A percentile compares a stretch with the other conserved stretches of the same genome.
phyloP scores from a whole-genome alignment of 2,329 filamentous ascomycete species.

The Didymella lethalis region DNA sequence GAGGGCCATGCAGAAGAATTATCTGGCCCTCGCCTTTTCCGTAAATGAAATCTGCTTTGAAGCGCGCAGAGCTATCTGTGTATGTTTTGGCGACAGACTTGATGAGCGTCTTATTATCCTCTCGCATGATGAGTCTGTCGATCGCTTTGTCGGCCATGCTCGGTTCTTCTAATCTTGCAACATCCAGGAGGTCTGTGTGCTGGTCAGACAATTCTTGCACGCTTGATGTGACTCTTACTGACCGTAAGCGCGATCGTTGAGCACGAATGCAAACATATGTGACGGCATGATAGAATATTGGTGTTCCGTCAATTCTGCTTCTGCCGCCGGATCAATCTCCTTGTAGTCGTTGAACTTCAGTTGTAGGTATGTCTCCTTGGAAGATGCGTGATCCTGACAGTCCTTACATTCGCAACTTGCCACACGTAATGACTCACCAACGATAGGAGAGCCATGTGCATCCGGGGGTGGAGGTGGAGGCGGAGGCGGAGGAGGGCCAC shows the following conservation, averaged over 20 bases:
- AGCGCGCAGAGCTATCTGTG: neutral
- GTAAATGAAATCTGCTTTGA: slow-evolving; percentile 53
- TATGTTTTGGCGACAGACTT: slow-evolving; percentile 6
- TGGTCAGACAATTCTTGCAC: neutral
- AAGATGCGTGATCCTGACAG: neutral
- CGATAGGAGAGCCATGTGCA: too few relatives aligned
- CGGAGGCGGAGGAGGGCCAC: too few relatives aligned
- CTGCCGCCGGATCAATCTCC: neutral
- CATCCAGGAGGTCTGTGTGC: slow-evolving; percentile 1
- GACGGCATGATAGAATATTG: slow-evolving; percentile 13
- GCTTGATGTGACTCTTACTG: neutral
- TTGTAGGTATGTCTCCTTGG: neutral
- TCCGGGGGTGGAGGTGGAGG: too few relatives aligned
- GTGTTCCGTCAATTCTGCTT: neutral
- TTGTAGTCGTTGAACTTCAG: slow-evolving; percentile 2
- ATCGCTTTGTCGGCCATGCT: neutral
- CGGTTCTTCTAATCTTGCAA: neutral
- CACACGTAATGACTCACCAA: neutral
- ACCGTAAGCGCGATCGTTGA: slow-evolving; percentile 20
- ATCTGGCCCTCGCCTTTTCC: slow-evolving; percentile 44
- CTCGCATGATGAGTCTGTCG: slow-evolving; percentile 1
- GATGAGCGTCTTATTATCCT: neutral
- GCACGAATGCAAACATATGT: slow-evolving; percentile 19
- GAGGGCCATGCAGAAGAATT: slow-evolving; percentile 67
- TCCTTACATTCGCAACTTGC: slow-evolving; percentile 4